These are phyloP conservation scores for Chalciporus chontae DNA, from an alignment of 768 basidiomycete genomes.

Conservation along the genomic window DNA sequence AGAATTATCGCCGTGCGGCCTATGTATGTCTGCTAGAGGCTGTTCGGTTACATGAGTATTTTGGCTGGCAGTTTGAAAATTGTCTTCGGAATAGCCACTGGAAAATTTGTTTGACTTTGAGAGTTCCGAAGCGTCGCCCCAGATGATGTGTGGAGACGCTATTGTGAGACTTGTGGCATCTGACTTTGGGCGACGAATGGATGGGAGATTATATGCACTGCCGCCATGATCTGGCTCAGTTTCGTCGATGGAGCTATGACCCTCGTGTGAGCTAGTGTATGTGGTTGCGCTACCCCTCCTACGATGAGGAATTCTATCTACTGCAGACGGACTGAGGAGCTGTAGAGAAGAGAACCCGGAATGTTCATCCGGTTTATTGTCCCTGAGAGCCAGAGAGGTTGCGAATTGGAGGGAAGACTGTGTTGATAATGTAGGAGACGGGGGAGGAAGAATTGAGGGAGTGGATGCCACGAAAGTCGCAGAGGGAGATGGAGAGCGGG, in stretches of 20 bases:
- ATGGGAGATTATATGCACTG: conserved; percentile 23
- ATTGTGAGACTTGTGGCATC: conserved; percentile 33
- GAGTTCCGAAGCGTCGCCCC: conserved; percentile 34
- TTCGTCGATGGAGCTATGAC: conserved; percentile 36
- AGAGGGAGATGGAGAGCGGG: conserved; percentile 30
- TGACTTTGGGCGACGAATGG: conserved; percentile 35
- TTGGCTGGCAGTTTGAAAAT: background rate
- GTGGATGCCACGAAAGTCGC: conserved; percentile 35
- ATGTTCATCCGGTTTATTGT: conserved; percentile 61
- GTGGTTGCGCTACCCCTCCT: conserved; percentile 62
- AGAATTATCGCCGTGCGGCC: conserved; percentile 10
- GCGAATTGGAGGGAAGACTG: conserved; percentile 59
- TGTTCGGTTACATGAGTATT: conserved; percentile 1
- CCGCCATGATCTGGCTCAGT: conserved; percentile 47
- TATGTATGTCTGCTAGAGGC: conserved; percentile 23
- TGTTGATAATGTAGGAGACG: conserved; percentile 74
- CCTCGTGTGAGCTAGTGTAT: conserved; percentile 41
- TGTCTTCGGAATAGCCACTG: conserved; percentile 1
- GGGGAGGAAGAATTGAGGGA: conserved; percentile 44
- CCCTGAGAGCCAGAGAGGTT: conserved; percentile 55
- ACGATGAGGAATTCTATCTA: conserved; percentile 36
- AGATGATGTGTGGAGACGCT: conserved; percentile 36
- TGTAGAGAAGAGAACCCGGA: conserved; percentile 50
- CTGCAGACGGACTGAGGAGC: conserved; percentile 43
- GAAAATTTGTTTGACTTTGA: conserved; percentile 18